Conservation (phyloP, 1,139 yeast species). For the Suhomyces taliae region DNA sequence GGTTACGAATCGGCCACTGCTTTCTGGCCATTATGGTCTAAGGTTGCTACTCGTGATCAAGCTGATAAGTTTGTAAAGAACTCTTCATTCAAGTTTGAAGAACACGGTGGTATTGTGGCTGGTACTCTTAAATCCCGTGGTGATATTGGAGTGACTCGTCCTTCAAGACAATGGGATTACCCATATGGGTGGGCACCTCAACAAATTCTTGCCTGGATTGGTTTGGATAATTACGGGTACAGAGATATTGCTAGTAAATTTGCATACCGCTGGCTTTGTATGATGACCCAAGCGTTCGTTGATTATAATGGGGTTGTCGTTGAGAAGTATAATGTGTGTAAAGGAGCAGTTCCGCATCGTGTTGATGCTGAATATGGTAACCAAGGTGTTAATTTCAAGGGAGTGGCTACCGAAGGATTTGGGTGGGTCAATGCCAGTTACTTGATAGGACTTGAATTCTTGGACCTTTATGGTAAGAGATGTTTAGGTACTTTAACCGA, state of each 20-base stretch:
- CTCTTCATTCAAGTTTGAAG: conserved; percentile 74
- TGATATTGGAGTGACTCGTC: conserved; percentile 63
- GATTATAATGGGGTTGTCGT: conserved; percentile 95
- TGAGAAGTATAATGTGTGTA: conserved; percentile 90
- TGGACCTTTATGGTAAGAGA: conserved; percentile 69
- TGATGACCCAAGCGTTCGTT: conserved; percentile 91
- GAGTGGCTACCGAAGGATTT: conserved; percentile 94
- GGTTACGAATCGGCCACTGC: conserved; percentile 86
- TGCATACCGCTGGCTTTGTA: conserved; percentile 81
- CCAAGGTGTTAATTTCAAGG: conserved; percentile 90
- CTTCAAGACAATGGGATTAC: conserved; percentile 96
- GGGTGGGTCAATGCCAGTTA: conserved; percentile 97
- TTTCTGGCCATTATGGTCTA: conserved; percentile 92
- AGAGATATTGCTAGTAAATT: conserved; percentile 65
- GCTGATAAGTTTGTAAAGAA: conserved; percentile 62
- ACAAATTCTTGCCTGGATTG: conserved; percentile 93
- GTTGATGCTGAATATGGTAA: conserved; percentile 98
- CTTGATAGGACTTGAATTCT: conserved; percentile 67
- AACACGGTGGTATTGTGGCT: conserved; percentile 84
- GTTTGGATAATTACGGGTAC: conserved; percentile 73
- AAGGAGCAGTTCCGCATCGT: conserved; percentile 80
- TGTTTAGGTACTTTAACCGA: conserved; percentile 83
- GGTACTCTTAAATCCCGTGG: conserved; percentile 84
- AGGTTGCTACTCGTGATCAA: conserved; percentile 68
- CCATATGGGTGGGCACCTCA: conserved; percentile 99